Base-by-base conservation (phyloP, 1,284 basidiomycete genomes). In the Cryptococcus wingfieldii region DNA sequence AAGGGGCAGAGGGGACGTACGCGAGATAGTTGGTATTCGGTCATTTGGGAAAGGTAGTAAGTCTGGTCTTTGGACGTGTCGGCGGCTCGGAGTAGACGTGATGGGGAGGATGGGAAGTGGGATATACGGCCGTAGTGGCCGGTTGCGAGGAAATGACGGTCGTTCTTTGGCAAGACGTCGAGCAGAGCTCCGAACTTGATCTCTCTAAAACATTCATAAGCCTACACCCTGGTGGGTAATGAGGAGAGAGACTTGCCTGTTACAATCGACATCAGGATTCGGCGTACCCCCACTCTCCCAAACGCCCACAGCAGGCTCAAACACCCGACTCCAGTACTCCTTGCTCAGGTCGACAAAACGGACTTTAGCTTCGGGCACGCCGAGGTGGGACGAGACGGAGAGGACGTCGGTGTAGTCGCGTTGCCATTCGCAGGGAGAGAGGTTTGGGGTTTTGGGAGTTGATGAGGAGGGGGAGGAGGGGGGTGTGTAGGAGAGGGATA, bases 181-280 rank as follows among this genome's bases (percentile, higher is more conserved):
- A 94, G 78, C 14, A 98, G 79, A 0, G 88, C 87, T 3, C 91
- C 91, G 64, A 98, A 98, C 74, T 98, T 97, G 71, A 98, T 90
- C 72, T 95, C 88, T 67, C 90, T 92, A 54, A 7, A 43, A 23
- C 31, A 16, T 18, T 6, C 18, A 34, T 55, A 41, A 57, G 38
- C 31, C 27, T 18, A 96, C 88, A 71, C 92, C 87, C 89, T 90
- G 53, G 39, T 37, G 13, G 31, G 14, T 37, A 27, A 25, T 23
- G 23, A 46, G 44, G 6, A 16, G 44, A 23, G 8, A 13, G 23
- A 51, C 79, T 54, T 51, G 89, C 89, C 80, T 83, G 75, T 98
- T 98, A 73, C 95, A 98, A 80, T 84, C 86, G 1, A 98, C 86
- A 69, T 98, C 95, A 0, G 95, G 93, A 74, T 98, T 98, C 0